phyloP scores from a whole-genome alignment of 768 basidiomycete species.

The Nevesoporus exiguus region DNA sequence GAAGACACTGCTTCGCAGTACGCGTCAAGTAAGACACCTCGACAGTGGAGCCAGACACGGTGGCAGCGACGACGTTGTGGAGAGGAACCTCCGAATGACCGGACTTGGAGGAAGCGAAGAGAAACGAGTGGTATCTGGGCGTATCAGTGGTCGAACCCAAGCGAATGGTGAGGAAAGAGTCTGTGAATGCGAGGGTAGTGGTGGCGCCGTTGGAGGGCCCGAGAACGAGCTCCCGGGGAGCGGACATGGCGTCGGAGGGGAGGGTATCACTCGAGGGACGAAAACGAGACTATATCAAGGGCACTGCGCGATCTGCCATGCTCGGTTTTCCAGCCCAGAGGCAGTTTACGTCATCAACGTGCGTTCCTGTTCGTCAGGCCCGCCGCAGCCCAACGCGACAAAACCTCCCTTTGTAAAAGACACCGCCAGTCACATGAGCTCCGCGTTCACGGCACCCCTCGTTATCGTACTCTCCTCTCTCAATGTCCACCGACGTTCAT shows the following conservation, averaged over 20 bases:
- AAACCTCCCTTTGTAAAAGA: too few species aligned
- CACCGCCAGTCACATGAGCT: too few species aligned
- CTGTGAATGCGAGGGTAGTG: slow-evolving; percentile 27
- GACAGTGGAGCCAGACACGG: slow-evolving; percentile 35
- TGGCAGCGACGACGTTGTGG: slow-evolving; percentile 55
- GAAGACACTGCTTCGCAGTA: slow-evolving; percentile 40
- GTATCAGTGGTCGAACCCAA: slow-evolving; percentile 14
- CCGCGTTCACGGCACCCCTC: too few species aligned
- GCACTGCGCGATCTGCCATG: not conserved
- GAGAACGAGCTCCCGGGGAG: slow-evolving; percentile 20
- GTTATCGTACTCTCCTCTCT: too few species aligned
- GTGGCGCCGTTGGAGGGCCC: slow-evolving; percentile 7
- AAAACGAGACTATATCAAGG: slow-evolving; percentile 4
- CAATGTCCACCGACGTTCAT: slow-evolving; percentile 50
- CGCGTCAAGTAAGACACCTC: slow-evolving; percentile 52
- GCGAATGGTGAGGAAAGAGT: slow-evolving; percentile 26
- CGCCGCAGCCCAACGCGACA: too few species aligned
- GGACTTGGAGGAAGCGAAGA: slow-evolving; percentile 6
- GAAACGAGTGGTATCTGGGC: slow-evolving; percentile 6
- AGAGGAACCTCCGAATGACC: slow-evolving; percentile 34
- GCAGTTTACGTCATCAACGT: not conserved
- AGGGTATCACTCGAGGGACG: not conserved
- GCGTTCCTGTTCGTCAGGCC: not conserved
- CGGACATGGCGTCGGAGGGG: slow-evolving; percentile 11
- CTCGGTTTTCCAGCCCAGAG: not conserved